phyloP scores from a whole-genome alignment of 305 asterid genomes.

The Fraxinus albicans region DNA sequence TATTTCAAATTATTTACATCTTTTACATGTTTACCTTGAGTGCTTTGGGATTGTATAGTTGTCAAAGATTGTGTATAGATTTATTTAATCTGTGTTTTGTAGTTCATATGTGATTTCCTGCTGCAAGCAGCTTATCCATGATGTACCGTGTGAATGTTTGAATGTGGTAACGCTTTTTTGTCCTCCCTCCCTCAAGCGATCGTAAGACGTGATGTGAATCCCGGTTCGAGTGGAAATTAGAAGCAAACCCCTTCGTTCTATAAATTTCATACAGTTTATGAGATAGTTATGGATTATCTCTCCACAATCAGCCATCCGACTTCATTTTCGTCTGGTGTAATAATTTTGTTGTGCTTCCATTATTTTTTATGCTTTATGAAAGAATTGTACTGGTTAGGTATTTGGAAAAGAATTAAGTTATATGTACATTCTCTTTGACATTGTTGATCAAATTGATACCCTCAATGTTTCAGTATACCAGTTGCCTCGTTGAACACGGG shows the following conservation, averaged over 20 bases:
- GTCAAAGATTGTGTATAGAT: not conserved
- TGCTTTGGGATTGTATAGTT: constrained; percentile 1
- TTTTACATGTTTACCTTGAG: not conserved
- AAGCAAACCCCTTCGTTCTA: not conserved
- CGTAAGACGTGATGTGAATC: not conserved
- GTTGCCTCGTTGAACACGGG: too few relatives aligned
- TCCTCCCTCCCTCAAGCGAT: not conserved
- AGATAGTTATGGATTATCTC: not conserved
- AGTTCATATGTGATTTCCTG: not conserved
- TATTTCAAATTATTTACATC: not conserved
- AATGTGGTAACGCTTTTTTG: not conserved
- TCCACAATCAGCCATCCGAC: too few relatives aligned
- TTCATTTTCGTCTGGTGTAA: too few relatives aligned
- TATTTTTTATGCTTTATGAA: too few relatives aligned
- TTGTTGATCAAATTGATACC: too few relatives aligned
- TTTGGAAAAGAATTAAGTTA: too few relatives aligned
- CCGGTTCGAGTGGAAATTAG: not conserved
- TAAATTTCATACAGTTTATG: not conserved
- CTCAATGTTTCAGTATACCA: too few relatives aligned
- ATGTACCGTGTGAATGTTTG: not conserved
- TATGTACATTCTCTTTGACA: too few relatives aligned
- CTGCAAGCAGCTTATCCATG: not conserved
- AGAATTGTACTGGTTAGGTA: too few relatives aligned
- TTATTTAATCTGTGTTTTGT: not conserved
- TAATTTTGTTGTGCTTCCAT: too few relatives aligned